phyloP scores from a whole-genome alignment of 2,329 filamentous ascomycete species.

The Cladosporium halotolerans region DNA sequence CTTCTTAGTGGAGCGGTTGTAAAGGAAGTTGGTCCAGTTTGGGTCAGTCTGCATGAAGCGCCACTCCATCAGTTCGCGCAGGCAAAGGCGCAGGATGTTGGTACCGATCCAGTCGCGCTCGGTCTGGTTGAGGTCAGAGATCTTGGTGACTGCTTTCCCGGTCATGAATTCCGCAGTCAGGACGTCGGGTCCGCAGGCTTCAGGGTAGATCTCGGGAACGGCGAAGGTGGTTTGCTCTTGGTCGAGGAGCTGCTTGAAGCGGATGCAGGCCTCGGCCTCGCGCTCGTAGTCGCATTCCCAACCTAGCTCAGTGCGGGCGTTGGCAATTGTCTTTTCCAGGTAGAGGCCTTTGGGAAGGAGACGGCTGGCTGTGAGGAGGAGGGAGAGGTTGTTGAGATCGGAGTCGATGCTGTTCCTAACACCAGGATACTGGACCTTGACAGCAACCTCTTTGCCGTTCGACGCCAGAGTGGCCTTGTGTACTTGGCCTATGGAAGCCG shows the following conservation, averaged over 20 bases:
- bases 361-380: constrained; percentile 83
- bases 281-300: constrained; percentile 97
- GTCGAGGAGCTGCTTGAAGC: constrained; percentile 71
- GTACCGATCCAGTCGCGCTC: constrained; percentile 96
- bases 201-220: constrained; percentile 69
- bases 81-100: constrained; percentile 82
- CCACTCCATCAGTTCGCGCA: constrained; percentile 91
- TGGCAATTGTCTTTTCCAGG: constrained; percentile 94
- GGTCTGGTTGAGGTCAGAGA: constrained; percentile 63
- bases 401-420: constrained; percentile 95
- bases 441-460: constrained; percentile 70
- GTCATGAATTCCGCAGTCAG: constrained; percentile 90
- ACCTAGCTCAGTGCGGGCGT: constrained; percentile 80
- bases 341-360: constrained; percentile 88
- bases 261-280: constrained; percentile 72
- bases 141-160: constrained; percentile 77
- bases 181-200: constrained; percentile 79
- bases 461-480: constrained; percentile 76
- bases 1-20: constrained; percentile 60
- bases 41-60: constrained; percentile 98
- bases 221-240: constrained; percentile 68
- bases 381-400: constrained; percentile 85
- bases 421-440: constrained; percentile 96
- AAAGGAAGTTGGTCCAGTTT: constrained; percentile 99
- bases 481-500: constrained; percentile 94